These are phyloP conservation scores for Mycena floridula DNA, from an alignment of 768 basidiomycete genomes.

Conservation along the genomic window DNA sequence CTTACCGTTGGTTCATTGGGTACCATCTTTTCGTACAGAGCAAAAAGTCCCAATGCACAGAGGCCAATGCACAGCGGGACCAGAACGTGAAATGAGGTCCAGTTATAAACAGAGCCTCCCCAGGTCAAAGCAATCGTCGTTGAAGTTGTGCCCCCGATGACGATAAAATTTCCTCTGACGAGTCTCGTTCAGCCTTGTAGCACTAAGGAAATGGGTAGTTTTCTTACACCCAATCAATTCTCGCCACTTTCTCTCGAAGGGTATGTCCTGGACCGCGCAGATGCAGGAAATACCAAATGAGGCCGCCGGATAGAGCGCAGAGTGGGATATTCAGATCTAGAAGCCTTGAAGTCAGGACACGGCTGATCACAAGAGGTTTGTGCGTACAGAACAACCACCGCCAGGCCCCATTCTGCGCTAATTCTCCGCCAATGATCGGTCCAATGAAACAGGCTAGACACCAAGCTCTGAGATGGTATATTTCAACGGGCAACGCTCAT, in stretches of 20 bases:
- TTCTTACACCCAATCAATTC: constrained; percentile 1
- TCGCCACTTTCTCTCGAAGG: background rate
- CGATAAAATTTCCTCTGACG: constrained; percentile 1
- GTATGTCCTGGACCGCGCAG: background rate
- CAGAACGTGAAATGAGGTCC: constrained; percentile 4
- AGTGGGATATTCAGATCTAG: background rate
- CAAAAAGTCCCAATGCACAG: too few relatives aligned
- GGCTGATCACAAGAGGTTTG: background rate
- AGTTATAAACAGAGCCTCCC: constrained; percentile 5
- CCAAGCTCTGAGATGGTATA: background rate
- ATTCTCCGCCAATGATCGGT: background rate
- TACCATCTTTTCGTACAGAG: too few relatives aligned
- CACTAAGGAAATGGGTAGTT: constrained; percentile 2
- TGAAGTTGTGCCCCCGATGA: background rate
- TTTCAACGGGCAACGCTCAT: too few relatives aligned
- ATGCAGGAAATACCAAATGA: background rate
- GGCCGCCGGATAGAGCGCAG: background rate
- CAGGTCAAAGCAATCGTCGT: constrained; percentile 4
- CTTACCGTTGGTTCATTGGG: too few relatives aligned
- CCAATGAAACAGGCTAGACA: background rate
- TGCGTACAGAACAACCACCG: background rate
- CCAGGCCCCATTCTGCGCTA: background rate
- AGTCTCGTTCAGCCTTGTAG: background rate
- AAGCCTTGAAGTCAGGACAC: background rate
- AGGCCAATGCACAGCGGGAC: too few relatives aligned